Evolutionary conservation across 345 rosid genomes (phyloP).

Genomic region (Murraya koenigii): DNA sequence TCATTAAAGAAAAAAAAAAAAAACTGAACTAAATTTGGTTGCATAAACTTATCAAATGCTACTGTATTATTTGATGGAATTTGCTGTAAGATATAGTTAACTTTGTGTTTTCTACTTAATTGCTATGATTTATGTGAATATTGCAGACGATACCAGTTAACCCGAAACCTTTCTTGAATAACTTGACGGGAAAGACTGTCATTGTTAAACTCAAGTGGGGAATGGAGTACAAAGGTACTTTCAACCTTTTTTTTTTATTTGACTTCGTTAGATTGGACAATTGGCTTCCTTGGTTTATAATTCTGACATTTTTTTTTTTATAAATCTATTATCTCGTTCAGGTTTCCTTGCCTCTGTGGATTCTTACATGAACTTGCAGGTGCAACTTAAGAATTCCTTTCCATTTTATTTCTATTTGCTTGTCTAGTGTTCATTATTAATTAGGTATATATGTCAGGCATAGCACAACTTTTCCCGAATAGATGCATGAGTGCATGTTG

Average conservation of each 20-base stretch:
- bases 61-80: neutral
- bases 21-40: neutral
- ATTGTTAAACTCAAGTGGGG: constrained; percentile 24
- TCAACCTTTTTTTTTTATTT: neutral
- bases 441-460: neutral
- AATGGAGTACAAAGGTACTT: constrained; percentile 20
- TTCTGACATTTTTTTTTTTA: neutral
- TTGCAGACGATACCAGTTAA: constrained; percentile 18
- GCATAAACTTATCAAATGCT: neutral
- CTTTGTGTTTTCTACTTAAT: neutral
- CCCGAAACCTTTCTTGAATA: constrained; percentile 20
- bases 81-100: neutral
- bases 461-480: neutral
- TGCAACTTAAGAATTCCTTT: constrained; percentile 13
- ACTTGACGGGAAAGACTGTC: constrained; percentile 21
- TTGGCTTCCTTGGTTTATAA: neutral
- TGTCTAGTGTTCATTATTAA: neutral
- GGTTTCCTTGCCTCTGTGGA: constrained; percentile 94
- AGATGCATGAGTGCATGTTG: too few relatives aligned
- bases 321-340: constrained; percentile 17
- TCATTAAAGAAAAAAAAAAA: too few relatives aligned
- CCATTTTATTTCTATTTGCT: neutral
- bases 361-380: constrained; percentile 98
- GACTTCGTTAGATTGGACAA: neutral
- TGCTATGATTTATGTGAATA: neutral